These are phyloP conservation scores for Alliaria petiolata DNA, from an alignment of 345 rosid genomes.

Conservation along the genomic window DNA sequence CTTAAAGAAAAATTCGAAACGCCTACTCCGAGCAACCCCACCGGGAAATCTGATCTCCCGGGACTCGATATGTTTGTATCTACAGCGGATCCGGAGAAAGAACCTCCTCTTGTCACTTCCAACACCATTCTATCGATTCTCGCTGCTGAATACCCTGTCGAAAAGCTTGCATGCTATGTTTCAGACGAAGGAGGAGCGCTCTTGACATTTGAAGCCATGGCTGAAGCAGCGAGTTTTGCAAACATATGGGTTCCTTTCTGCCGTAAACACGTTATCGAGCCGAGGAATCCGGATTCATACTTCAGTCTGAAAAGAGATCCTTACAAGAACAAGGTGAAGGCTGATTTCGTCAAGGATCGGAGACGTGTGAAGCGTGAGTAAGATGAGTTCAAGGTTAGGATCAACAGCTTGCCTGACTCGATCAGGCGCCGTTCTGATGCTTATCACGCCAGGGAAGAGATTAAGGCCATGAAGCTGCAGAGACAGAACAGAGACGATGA, in stretches of 20 bases:
- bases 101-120: constrained; percentile 98
- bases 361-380: constrained; percentile 95
- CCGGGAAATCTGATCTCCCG: constrained; percentile 95
- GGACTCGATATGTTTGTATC: constrained; percentile 92
- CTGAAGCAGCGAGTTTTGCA: constrained; percentile 98
- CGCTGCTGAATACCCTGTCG: constrained; percentile 91
- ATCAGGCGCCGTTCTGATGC: constrained; percentile 98
- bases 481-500: constrained; percentile 72
- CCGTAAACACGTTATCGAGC: constrained; percentile 88
- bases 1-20: constrained; percentile 91
- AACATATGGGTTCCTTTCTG: constrained; percentile 96
- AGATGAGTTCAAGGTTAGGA: constrained; percentile 97
- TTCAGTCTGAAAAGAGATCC: constrained; percentile 95
- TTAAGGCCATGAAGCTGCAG: constrained; percentile 91
- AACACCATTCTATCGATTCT: constrained; percentile 94
- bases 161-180: constrained; percentile 96
- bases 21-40: constrained; percentile 65
- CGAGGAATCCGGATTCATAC: constrained; percentile 93
- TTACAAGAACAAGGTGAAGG: constrained; percentile 82
- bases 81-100: constrained; percentile 99
- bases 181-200: constrained; percentile 99
- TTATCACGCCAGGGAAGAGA: constrained; percentile 89
- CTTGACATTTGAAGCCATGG: constrained; percentile 97
- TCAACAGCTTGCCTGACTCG: constrained; percentile 85
- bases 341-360: constrained; percentile 92